Evolutionary conservation across 352 stramenopile genomes (phyloP).

Genomic region (Globisporangium cederbergense): DNA sequence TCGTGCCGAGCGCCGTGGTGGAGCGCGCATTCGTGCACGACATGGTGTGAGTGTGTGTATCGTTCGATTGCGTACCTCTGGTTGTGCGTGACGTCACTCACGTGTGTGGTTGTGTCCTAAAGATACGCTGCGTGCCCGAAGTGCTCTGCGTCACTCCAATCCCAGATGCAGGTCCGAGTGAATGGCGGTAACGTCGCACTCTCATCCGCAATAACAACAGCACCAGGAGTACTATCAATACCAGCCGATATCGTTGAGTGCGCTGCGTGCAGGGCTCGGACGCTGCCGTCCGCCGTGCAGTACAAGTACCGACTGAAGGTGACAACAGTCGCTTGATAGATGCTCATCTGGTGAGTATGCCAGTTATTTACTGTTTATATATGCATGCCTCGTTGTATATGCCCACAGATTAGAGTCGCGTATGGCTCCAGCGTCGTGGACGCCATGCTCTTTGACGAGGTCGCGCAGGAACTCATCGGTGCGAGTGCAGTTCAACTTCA

Average conservation of each 20-base stretch:
- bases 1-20: constrained; percentile 45
- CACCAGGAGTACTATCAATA: neutral
- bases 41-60: constrained; percentile 35
- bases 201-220: neutral
- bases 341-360: neutral
- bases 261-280: constrained; percentile 22
- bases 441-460: constrained; percentile 57
- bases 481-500: constrained; percentile 25
- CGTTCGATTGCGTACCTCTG: neutral
- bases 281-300: constrained; percentile 23
- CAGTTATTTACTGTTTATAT: neutral
- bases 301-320: constrained; percentile 59
- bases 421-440: constrained; percentile 29
- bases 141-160: constrained; percentile 41
- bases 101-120: neutral
- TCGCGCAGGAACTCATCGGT: constrained; percentile 33
- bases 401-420: constrained; percentile 31
- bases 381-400: neutral
- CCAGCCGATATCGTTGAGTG: constrained; percentile 21
- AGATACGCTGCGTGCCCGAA: constrained; percentile 52
- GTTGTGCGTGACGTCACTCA: no score
- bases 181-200: constrained; percentile 3
- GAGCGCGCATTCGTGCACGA: constrained; percentile 46
- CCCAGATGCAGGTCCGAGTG: constrained; percentile 19
- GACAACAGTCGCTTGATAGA: neutral